Evolutionary conservation across 768 basidiomycete species (phyloP), one percentile per base, ranked within the genome.

Genomic region (Roridomyces roridus): DNA sequence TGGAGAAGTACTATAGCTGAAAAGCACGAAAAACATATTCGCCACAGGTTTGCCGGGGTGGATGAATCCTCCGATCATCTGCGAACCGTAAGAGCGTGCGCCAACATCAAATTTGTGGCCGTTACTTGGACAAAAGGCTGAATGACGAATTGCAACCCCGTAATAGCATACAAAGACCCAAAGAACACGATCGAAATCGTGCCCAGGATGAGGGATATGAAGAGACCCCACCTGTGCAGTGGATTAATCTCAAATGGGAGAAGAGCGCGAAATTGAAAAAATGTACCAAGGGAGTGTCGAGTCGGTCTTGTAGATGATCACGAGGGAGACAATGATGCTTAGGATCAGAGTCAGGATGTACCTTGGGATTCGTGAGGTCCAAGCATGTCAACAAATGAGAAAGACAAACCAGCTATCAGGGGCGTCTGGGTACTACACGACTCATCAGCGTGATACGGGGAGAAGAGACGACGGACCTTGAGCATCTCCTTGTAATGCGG

Each of bases 41-140:
- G 86, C 85, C 52, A 86, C 82, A 1, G 85, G 85, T 60, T 81
- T 82, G 21, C 85, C 85, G 7, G 85, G 83, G 63, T 82, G 80
- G 25, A 85, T 73, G 29, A 79, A 80, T 4, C 81, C 82, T n/a
- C 80, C 83, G 18, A 85, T 79, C 82, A 85, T 85, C 79, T 85
- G 72, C 60, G 71, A 66, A 59, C 15, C 10, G 29, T 47, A 17
- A 74, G 55, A 25, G 8, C 6, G 14, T 17, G 51, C 59, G 67
- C 67, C n/a, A n/a, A n/a, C n/a, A n/a, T n/a, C n/a, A n/a, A n/a
- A n/a, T n/a, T n/a, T n/a, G n/a, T n/a, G n/a, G n/a, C n/a, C n/a
- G n/a, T n/a, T n/a, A 82, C 81, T 70, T 84, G 82, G 4, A 81
- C 72, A 63, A 85, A 81, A 1, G 79, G 77, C 54, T 80, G 78